Evolutionary conservation across 805 yeast genomes (phyloP), one percentile per base, ranked within the genome.

Genomic region (Wickerhamomyces ciferrii): DNA sequence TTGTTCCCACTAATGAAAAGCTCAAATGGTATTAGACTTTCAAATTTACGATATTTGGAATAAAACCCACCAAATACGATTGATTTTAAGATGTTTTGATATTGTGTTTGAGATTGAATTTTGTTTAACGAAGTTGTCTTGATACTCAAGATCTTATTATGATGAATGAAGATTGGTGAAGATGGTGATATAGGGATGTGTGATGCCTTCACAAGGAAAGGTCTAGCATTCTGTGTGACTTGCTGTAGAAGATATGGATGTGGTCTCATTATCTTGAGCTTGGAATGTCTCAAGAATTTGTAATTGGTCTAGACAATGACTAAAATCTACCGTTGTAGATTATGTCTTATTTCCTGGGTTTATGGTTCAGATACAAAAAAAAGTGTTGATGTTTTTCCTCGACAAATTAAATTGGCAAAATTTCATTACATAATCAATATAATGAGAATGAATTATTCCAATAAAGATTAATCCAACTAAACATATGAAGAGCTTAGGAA

Each of bases 141-240:
- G 2, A 81, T 59, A 3, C 82, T 67, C 43, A 82, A 60, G 27
- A 83, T 56, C 0, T 84, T 69, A 3, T 79, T 76, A 36, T 70
- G 66, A 37, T 73, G 68, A 13, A 80, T 61, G 49, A 68, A 66
- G 2, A 79, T 61, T 0, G 87, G 85, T 1, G 78, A 63, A 0
- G 86, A 80, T 1, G 87, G 81, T 1, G 83, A 81, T n/a, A 77
- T 57, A 1, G 70, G 63, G n/a, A 80, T 59, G 6, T 76, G 67
- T 5, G 39, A 37, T 19, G 25, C 11, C 27, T 37, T 37, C 14
- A 37, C 11, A 3, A 37, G 39, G 17, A 20, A 17, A 4, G 39
- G 39, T 20, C 21, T 20, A 2, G 19, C 39, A 6, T 3, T 11
- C 21, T 20, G 24, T 14, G 39, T 13, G 25, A 13, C 18, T 7